Evolutionary conservation across 2,329 filamentous ascomycete genomes (phyloP).

Genomic region (Fusarium keratoplasticum): DNA sequence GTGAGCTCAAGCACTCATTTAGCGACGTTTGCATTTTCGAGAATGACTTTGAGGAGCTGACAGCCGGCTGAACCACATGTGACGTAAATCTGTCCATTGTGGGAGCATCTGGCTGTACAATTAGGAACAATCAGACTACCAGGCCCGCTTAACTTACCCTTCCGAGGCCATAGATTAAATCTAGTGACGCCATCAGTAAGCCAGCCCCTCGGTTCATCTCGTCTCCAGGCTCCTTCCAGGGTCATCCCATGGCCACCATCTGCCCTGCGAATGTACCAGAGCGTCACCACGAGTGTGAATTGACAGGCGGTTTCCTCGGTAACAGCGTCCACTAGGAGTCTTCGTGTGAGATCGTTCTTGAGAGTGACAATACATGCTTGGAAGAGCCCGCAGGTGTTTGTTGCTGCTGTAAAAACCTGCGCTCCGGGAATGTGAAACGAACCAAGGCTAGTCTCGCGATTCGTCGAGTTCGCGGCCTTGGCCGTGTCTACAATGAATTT

Average conservation of each 20-base stretch:
- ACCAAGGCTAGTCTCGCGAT: background rate
- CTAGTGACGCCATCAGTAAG: background rate
- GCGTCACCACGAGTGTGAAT: background rate
- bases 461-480: background rate
- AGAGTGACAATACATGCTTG: background rate
- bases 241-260: background rate
- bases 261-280: background rate
- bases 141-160: background rate
- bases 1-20: background rate
- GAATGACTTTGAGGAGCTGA: background rate
- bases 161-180: background rate
- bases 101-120: background rate
- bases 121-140: no score
- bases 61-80: background rate
- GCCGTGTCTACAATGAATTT: background rate
- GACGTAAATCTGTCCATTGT: background rate
- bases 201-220: no score
- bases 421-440: background rate
- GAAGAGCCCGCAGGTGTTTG: background rate
- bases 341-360: background rate
- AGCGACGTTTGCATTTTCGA: background rate
- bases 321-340: background rate
- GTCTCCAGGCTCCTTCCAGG: background rate
- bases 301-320: background rate
- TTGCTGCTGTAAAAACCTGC: accelerated